Evolutionary conservation across 2,329 filamentous ascomycete genomes (phyloP).

Genomic region (Catunica adiposa): DNA sequence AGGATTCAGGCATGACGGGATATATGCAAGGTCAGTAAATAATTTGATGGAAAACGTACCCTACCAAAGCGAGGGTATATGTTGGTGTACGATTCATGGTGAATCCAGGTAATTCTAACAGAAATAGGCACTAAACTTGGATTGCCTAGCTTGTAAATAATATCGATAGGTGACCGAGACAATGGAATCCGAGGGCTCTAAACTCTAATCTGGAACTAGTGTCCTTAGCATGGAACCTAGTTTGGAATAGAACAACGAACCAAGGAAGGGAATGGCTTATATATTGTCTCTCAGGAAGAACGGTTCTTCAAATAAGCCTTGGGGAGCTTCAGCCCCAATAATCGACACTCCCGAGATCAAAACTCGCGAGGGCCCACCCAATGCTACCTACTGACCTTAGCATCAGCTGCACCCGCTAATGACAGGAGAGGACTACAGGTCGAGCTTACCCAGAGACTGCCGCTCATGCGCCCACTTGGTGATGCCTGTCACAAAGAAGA

Average conservation of each 20-base stretch:
- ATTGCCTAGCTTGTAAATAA: not conserved
- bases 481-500: too few species aligned
- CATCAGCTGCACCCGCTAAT: too few species aligned
- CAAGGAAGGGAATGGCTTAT: not conserved
- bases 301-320: not conserved
- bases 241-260: not conserved
- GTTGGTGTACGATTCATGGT: conserved; percentile 1
- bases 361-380: not conserved
- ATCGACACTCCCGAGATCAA: not conserved
- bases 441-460: too few species aligned
- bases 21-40: not conserved
- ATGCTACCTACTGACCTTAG: too few species aligned
- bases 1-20: not conserved
- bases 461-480: too few species aligned
- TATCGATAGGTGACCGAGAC: not conserved
- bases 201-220: not conserved
- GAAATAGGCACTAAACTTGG: not conserved
- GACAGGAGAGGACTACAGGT: too few species aligned
- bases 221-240: not conserved
- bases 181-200: not conserved
- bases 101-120: not conserved
- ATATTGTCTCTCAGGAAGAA: not conserved
- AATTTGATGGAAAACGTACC: not conserved
- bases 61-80: conserved; percentile 6
- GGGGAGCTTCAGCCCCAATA: not conserved